Evolutionary conservation across 768 basidiomycete genomes (phyloP), one percentile per base, ranked within the genome.

Genomic region (Russula dissimulans): DNA sequence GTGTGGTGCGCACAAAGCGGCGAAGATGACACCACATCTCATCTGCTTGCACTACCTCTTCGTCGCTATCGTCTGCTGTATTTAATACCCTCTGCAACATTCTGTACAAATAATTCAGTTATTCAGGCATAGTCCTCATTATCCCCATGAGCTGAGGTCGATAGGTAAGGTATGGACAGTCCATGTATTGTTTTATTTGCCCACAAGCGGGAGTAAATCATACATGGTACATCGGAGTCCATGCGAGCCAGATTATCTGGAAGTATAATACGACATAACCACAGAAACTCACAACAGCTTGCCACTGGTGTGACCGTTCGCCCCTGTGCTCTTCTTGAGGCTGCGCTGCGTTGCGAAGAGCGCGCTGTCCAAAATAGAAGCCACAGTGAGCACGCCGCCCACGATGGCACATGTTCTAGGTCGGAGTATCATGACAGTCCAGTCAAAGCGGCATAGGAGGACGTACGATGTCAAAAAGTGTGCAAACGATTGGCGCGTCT

Each of bases 381-480:
- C 95, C 18, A 99, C 87, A 5, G 97, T 99, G 61, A 99, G 75
- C 4, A 98, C 95, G 66, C 97, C 97, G 65, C 97, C 97, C 32
- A 99, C 87, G 68, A 99, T 97, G 2, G 97, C 97, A 70, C 94
- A 97, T 29, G 94, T 95, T 64, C 94, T 97, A 2, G 22, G 67
- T 39, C 41, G 55, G 17, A 29, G 39, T 54, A 15, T 54, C 42
- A 26, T 52, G 32, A 46, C 32, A 60, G 57, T 38, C 57, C 9
- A 41, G 38, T 29, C 22, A 60, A 29, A 56, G 60, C 10, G 44
- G 44, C 11, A 59, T 34, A 38, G 51, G 57, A 22, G 2, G 12
- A 80, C 93, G 69, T 69, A 95, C 90, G 95, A 97, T 46, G 97
- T 97, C 31, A 98, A 75, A 79, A 98, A 98, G 75, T 99, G 97